Conservation (phyloP, 1,284 basidiomycete genomes). For the Ganoderma multipileum region DNA sequence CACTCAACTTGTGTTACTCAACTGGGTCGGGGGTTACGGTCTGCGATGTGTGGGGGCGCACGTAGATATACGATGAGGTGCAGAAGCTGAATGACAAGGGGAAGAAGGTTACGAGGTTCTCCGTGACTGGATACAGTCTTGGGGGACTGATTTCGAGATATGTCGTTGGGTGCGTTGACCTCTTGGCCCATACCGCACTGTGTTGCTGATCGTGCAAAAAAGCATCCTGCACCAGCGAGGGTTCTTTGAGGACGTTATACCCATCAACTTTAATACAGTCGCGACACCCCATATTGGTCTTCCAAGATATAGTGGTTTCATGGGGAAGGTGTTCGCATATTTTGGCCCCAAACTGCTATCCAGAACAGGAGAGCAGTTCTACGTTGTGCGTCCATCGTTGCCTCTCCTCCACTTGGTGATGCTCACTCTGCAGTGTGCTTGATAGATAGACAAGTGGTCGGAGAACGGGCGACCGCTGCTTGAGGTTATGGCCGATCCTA, state of each 20-base stretch:
- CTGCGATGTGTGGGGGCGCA: not conserved
- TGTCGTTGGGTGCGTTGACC: constrained; percentile 64
- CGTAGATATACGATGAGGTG: constrained; percentile 60
- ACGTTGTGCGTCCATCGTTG: constrained; percentile 25
- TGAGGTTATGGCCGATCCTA: constrained; percentile 87
- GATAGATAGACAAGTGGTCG: constrained; percentile 72
- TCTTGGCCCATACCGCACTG: not conserved
- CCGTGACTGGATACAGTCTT: constrained; percentile 81
- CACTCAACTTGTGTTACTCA: not conserved
- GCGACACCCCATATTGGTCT: constrained; percentile 86
- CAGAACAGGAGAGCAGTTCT: constrained; percentile 73
- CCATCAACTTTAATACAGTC: constrained; percentile 83
- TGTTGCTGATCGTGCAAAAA: too few relatives aligned
- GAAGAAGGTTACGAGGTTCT: constrained; percentile 67
- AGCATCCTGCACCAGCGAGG: constrained; percentile 70
- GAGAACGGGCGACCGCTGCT: constrained; percentile 73
- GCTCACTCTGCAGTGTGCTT: not conserved
- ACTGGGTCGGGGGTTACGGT: not conserved
- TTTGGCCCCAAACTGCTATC: constrained; percentile 82
- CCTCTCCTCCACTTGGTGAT: not conserved
- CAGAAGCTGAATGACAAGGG: constrained; percentile 58
- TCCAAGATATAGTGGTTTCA: constrained; percentile 62
- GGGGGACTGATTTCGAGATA: constrained; percentile 85
- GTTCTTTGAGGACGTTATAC: constrained; percentile 73
- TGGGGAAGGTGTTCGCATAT: constrained; percentile 62